phyloP scores from a whole-genome alignment of 1,284 basidiomycete species.

The Naganishia sp. region DNA sequence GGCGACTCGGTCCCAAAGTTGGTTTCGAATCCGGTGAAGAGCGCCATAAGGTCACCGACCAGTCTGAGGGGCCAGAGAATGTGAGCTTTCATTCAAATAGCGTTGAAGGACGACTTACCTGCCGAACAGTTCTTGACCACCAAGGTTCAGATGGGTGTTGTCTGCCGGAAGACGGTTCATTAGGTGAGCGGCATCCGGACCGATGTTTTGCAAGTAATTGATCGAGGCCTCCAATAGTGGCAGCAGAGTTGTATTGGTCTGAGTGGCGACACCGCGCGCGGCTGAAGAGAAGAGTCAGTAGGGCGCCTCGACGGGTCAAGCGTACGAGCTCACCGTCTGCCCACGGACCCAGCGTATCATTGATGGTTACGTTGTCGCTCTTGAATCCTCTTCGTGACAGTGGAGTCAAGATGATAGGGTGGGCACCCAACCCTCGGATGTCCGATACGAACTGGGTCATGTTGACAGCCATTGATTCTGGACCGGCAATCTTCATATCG shows the following conservation, averaged over 20 bases:
- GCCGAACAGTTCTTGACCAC: slow-evolving; percentile 35
- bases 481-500: slow-evolving; percentile 57
- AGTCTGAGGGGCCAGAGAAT: slow-evolving; percentile 35
- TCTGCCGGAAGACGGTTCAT: slow-evolving; percentile 55
- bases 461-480: slow-evolving; percentile 58
- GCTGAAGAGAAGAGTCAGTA: slow-evolving; percentile 6
- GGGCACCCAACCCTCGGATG: slow-evolving; percentile 53
- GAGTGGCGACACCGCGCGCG: slow-evolving; percentile 47
- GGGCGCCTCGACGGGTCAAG: not conserved
- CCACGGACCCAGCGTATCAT: slow-evolving; percentile 56
- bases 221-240: slow-evolving; percentile 57
- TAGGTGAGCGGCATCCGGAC: slow-evolving; percentile 54
- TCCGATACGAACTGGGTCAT: slow-evolving; percentile 56
- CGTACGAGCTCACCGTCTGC: slow-evolving; percentile 48
- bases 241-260: slow-evolving; percentile 54
- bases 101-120: slow-evolving; percentile 35
- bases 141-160: slow-evolving; percentile 49
- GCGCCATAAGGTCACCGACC: slow-evolving; percentile 55
- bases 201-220: slow-evolving; percentile 55
- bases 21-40: slow-evolving; percentile 24
- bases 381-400: slow-evolving; percentile 56
- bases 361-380: slow-evolving; percentile 49
- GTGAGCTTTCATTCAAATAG: not conserved
- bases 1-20: slow-evolving; percentile 21
- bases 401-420: slow-evolving; percentile 57